phyloP scores from a whole-genome alignment of 2,329 filamentous ascomycete species.

The Fusarium virguliforme region DNA sequence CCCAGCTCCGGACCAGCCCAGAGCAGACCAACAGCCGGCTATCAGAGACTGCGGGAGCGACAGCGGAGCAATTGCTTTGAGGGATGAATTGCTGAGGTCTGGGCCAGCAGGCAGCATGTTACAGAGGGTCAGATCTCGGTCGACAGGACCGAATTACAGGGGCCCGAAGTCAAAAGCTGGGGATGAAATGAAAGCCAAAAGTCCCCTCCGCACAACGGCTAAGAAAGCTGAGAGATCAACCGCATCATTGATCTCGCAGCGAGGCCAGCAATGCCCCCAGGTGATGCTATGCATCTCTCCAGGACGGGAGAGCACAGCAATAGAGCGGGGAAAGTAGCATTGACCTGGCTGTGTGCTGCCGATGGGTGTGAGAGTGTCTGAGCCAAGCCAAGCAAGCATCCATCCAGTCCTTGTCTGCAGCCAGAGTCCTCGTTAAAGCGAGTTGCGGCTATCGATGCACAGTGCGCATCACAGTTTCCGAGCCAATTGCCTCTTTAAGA shows the following conservation, averaged over 20 bases:
- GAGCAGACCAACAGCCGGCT: slow-evolving; percentile 18
- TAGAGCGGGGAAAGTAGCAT: slow-evolving; percentile 49
- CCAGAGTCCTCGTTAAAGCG: neutral
- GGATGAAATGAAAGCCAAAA: neutral
- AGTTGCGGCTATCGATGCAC: slow-evolving; percentile 3
- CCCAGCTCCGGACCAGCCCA: slow-evolving; percentile 14
- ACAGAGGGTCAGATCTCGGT: slow-evolving; percentile 2
- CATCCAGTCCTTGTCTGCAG: slow-evolving; percentile 2
- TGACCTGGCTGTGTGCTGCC: slow-evolving; percentile 28
- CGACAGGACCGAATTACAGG: slow-evolving; percentile 8
- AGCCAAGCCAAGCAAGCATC: slow-evolving; percentile 20
- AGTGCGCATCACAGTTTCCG: slow-evolving; percentile 8
- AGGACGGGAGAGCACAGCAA: slow-evolving; percentile 15
- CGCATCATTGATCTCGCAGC: slow-evolving; percentile 14
- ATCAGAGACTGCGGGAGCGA: slow-evolving; percentile 1
- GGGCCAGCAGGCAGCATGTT: slow-evolving; percentile 15
- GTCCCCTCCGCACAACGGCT: neutral
- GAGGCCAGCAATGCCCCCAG: slow-evolving; percentile 13
- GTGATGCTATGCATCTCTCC: slow-evolving; percentile 20
- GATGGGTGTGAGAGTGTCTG: slow-evolving; percentile 21
- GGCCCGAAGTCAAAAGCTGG: slow-evolving; percentile 3
- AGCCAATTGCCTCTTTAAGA: neutral
- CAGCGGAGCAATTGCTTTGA: slow-evolving; percentile 25
- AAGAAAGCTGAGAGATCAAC: slow-evolving; percentile 10
- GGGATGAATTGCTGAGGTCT: slow-evolving; percentile 25